phyloP scores from a whole-genome alignment of 2,329 filamentous ascomycete genomes.

The Colletotrichum cuscutae region DNA sequence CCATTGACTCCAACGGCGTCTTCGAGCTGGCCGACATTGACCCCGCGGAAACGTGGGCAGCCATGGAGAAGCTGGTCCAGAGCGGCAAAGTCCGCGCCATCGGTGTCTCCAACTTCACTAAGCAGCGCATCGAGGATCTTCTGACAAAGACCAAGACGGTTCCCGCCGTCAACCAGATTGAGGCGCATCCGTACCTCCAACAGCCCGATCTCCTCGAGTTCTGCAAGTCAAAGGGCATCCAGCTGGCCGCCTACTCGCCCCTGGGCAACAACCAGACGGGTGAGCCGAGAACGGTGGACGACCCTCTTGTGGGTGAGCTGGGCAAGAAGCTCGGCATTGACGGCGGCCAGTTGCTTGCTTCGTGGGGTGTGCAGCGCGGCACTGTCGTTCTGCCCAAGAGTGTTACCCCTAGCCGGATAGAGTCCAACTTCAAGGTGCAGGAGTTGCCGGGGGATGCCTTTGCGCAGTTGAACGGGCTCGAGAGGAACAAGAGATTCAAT shows the following conservation, averaged over 20 bases:
- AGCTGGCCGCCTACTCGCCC: slow-evolving; percentile 73
- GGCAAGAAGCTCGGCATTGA: slow-evolving; percentile 52
- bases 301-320: slow-evolving; percentile 57
- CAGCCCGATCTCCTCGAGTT: slow-evolving; percentile 66
- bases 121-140: slow-evolving; percentile 52
- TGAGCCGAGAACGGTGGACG: slow-evolving; percentile 59
- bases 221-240: slow-evolving; percentile 67
- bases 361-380: slow-evolving; percentile 73
- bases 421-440: slow-evolving; percentile 67
- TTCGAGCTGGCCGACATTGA: slow-evolving; percentile 68
- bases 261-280: slow-evolving; percentile 64
- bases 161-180: slow-evolving; percentile 75
- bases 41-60: slow-evolving; percentile 51
- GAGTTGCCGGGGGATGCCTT: slow-evolving; percentile 49
- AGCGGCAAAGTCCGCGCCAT: slow-evolving; percentile 55
- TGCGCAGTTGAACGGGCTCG: slow-evolving; percentile 49
- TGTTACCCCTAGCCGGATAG: slow-evolving; percentile 72
- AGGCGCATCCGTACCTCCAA: slow-evolving; percentile 76
- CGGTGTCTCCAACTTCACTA: slow-evolving; percentile 63
- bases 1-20: slow-evolving; percentile 67
- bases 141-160: slow-evolving; percentile 61
- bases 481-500: slow-evolving; percentile 56
- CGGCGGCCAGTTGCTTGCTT: slow-evolving; percentile 56
- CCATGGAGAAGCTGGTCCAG: slow-evolving; percentile 51
- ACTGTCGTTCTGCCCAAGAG: slow-evolving; percentile 78